A percentile compares a stretch with the other conserved stretches of the same genome.
phyloP scores from a whole-genome alignment of 177 flowering plant genomes.

The Tripterygium wilfordii region DNA sequence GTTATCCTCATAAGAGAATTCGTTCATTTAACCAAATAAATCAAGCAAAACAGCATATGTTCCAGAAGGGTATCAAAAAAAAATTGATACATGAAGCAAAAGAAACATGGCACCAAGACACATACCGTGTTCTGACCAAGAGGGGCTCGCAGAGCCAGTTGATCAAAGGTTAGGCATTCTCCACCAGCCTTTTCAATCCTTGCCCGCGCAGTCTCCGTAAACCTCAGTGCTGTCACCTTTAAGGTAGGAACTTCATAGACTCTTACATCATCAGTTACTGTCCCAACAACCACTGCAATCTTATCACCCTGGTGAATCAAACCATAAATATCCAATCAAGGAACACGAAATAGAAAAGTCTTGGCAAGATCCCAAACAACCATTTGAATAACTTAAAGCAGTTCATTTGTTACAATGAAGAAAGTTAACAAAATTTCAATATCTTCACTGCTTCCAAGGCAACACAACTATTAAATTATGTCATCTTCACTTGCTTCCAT shows the following conservation, averaged over 20 bases:
- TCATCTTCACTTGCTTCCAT: too few relatives aligned
- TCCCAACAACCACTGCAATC: conserved; percentile 66
- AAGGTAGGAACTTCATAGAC: conserved; percentile 56
- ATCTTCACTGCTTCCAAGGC: too few relatives aligned
- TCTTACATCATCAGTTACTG: conserved; percentile 59
- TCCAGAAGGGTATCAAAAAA: neutral
- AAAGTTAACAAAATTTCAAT: too few relatives aligned
- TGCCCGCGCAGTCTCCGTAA: conserved; percentile 70
- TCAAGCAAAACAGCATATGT: neutral
- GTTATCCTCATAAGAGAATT: too few relatives aligned
- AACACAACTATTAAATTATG: too few relatives aligned
- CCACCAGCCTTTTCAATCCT: conserved; percentile 79
- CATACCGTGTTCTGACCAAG: conserved; percentile 80
- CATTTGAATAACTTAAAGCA: too few relatives aligned
- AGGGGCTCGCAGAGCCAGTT: conserved; percentile 75
- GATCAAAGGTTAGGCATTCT: conserved; percentile 74
- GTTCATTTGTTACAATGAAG: too few relatives aligned
- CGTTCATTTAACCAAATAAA: too few relatives aligned
- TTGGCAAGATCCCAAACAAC: too few relatives aligned
- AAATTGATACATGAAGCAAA: neutral
- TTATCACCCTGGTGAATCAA: conserved; percentile 39
- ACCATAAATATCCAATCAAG: neutral
- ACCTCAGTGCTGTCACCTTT: conserved; percentile 71
- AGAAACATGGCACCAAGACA: neutral
- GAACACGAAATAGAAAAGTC: too few relatives aligned